Percentiles rank a stretch among this genome's conserved stretches.
These are phyloP conservation scores for Lentinula detonsa DNA, from an alignment of 768 basidiomycete species.

Conservation along the genomic window DNA sequence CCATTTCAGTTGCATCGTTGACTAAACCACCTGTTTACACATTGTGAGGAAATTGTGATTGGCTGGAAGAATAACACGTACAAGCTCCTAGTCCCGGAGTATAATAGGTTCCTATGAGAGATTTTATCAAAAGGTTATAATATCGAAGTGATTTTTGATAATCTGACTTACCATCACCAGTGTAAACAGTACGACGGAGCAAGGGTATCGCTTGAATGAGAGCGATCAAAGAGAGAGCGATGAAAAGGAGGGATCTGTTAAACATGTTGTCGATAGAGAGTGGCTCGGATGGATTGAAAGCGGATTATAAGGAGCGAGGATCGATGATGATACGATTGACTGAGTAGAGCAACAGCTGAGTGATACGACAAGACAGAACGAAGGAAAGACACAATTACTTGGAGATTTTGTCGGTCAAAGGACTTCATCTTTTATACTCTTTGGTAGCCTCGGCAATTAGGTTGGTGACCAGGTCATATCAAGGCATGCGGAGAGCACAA, in stretches of 20 bases:
- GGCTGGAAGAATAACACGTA: background rate
- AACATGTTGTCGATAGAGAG: background rate
- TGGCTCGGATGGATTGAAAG: background rate
- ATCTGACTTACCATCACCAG: background rate
- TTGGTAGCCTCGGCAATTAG: too few relatives aligned
- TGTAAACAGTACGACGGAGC: background rate
- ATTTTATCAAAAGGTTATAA: background rate
- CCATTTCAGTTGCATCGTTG: constrained; percentile 19
- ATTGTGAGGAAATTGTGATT: background rate
- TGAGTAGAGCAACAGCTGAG: background rate
- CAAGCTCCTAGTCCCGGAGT: constrained; percentile 33
- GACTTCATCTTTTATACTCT: too few relatives aligned
- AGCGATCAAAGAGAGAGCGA: background rate
- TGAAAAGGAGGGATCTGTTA: background rate
- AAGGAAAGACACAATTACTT: background rate
- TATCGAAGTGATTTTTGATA: background rate
- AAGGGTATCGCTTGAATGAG: background rate
- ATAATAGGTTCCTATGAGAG: constrained; percentile 22
- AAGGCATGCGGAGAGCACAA: too few relatives aligned
- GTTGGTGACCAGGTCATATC: too few relatives aligned
- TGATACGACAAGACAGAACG: background rate
- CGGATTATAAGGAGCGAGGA: too few relatives aligned
- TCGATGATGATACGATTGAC: background rate
- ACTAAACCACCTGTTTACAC: constrained; percentile 19
- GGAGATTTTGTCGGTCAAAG: too few relatives aligned